These are phyloP conservation scores for Cercospora sp. DNA, from an alignment of 2,329 filamentous ascomycete genomes.

Conservation along the genomic window DNA sequence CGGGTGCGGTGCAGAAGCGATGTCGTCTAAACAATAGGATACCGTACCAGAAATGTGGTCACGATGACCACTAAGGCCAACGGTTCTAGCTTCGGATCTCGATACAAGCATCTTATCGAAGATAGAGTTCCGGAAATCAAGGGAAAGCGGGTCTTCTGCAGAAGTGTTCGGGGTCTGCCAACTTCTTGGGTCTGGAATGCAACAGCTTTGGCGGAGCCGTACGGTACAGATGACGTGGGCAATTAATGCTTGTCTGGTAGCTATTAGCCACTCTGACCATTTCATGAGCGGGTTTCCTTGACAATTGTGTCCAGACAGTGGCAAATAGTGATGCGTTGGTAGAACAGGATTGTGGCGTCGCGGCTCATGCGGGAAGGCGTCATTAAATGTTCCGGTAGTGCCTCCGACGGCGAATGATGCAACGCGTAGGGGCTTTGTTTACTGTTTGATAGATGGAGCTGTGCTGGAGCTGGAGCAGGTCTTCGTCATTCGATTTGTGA, in stretches of 20 bases:
- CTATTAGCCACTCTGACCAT: slow-evolving; percentile 1
- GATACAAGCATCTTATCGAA: slow-evolving; percentile 10
- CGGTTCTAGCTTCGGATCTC: slow-evolving; percentile 3
- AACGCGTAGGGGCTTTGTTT: not conserved
- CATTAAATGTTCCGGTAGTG: slow-evolving; percentile 6
- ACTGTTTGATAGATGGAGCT: slow-evolving; percentile 1
- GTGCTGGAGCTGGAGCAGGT: not conserved
- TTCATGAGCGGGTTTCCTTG: not conserved
- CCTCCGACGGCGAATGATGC: slow-evolving; percentile 10
- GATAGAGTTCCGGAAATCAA: slow-evolving; percentile 6
- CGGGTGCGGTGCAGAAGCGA: not conserved
- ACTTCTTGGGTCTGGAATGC: slow-evolving; percentile 1
- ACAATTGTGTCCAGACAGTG: not conserved
- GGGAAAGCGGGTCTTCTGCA: not conserved
- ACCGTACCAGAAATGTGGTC: not conserved
- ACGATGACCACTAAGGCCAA: not conserved
- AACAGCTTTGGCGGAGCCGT: not conserved
- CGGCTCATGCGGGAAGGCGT: slow-evolving; percentile 14
- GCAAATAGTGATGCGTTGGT: not conserved
- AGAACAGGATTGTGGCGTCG: slow-evolving; percentile 3
- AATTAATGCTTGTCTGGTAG: not conserved
- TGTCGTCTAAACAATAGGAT: not conserved
- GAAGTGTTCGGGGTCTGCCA: not conserved
- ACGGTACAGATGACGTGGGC: slow-evolving; percentile 8
- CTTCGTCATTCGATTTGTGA: slow-evolving; percentile 1